Percentiles rank a stretch among this genome's conserved stretches.
Conservation (phyloP, 2,329 filamentous ascomycete genomes). For the Calonectria hawksworthii region DNA sequence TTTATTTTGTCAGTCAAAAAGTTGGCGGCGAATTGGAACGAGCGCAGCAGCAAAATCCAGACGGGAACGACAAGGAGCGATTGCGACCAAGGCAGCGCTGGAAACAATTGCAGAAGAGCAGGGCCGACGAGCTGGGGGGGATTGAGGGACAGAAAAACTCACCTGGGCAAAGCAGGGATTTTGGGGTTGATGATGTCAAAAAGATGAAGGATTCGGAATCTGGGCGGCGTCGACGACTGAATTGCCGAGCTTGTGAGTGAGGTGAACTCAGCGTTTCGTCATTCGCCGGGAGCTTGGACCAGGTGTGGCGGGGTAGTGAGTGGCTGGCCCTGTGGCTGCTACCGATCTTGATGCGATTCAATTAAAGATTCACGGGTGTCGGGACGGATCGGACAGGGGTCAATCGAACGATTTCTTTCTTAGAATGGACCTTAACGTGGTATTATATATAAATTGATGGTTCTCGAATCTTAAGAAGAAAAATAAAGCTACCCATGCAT, state of each 20-base stretch:
- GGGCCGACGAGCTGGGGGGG: background rate
- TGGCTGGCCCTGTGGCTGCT: slow-evolving; percentile 12
- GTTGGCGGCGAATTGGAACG: background rate
- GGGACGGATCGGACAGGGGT: background rate
- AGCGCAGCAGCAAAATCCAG: background rate
- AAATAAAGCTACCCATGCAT: background rate
- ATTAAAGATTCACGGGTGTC: background rate
- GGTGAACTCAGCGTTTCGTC: slow-evolving; percentile 49
- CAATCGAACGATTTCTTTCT: background rate
- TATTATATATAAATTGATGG: background rate
- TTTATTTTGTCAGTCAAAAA: slow-evolving; percentile 27
- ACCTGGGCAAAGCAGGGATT: background rate
- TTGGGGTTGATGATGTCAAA: slow-evolving; percentile 48
- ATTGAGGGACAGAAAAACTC: background rate
- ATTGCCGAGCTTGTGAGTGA: slow-evolving; percentile 43
- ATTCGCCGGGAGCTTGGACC: slow-evolving; percentile 41
- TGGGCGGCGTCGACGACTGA: slow-evolving; percentile 32
- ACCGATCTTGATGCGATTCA: background rate
- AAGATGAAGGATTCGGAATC: slow-evolving; percentile 34
- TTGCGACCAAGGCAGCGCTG: background rate
- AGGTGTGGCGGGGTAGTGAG: slow-evolving; percentile 22
- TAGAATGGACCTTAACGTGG: no score
- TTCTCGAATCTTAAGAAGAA: background rate
- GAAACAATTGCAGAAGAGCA: background rate
- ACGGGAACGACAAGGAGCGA: background rate